These are phyloP conservation scores for Keithomyces neogunnii DNA, from an alignment of 2,329 filamentous ascomycete genomes.

Conservation along the genomic window DNA sequence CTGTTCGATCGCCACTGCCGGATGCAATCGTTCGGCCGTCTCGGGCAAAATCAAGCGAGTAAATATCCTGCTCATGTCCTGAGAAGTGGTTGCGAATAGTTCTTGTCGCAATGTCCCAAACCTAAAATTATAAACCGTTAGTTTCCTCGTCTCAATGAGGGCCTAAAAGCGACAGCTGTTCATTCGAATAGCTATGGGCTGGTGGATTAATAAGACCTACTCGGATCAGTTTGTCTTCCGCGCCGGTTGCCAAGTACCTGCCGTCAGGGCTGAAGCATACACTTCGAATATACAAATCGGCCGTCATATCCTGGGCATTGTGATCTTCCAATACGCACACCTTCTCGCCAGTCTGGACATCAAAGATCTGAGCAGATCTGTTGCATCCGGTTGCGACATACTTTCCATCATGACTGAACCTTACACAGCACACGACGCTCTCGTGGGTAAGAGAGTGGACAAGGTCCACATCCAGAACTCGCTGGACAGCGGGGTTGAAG, in stretches of 20 bases:
- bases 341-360: slow-evolving; percentile 78
- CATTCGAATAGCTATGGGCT: neutral
- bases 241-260: slow-evolving; percentile 86
- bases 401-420: slow-evolving; percentile 92
- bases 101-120: slow-evolving; percentile 85
- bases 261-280: slow-evolving; percentile 98
- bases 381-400: slow-evolving; percentile 97
- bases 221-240: slow-evolving; percentile 94
- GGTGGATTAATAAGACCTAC: slow-evolving; percentile 41
- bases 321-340: slow-evolving; percentile 88
- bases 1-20: slow-evolving; percentile 87
- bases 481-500: slow-evolving; percentile 87
- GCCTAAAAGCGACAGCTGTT: too few species aligned
- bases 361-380: slow-evolving; percentile 97
- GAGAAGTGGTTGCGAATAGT: slow-evolving; percentile 87
- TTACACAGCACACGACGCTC: slow-evolving; percentile 95
- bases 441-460: slow-evolving; percentile 89
- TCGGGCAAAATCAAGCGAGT: slow-evolving; percentile 88
- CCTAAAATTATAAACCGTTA: slow-evolving; percentile 37
- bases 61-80: slow-evolving; percentile 98
- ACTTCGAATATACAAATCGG: slow-evolving; percentile 93
- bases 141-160: neutral
- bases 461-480: slow-evolving; percentile 85
- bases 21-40: slow-evolving; percentile 93
- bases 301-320: slow-evolving; percentile 67